These are phyloP conservation scores for Xylaria grammica DNA, from an alignment of 495 filamentous ascomycete species.

Conservation along the genomic window DNA sequence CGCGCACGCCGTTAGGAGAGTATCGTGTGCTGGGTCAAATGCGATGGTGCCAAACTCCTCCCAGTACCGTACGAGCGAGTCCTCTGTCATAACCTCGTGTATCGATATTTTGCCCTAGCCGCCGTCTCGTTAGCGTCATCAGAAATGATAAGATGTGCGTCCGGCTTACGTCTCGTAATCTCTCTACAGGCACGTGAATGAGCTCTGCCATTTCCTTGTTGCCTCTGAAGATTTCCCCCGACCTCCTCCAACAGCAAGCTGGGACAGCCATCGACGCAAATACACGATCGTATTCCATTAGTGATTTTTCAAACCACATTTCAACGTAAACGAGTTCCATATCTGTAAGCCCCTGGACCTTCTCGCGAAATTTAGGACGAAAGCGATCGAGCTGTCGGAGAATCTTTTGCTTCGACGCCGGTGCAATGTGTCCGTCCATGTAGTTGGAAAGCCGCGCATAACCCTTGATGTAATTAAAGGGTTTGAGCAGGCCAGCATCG, in stretches of 20 bases:
- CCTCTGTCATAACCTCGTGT: conserved; percentile 94
- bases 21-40: conserved; percentile 95
- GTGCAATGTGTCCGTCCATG: conserved; percentile 85
- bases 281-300: conserved; percentile 97
- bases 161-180: conserved; percentile 80
- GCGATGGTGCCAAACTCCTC: conserved; percentile 99
- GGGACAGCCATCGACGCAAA: conserved; percentile 99
- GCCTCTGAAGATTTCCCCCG: conserved; percentile 95
- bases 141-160: conserved; percentile 1
- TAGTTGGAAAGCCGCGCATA: conserved; percentile 87
- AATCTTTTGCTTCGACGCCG: conserved; percentile 82
- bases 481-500: conserved; percentile 90
- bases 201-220: conserved; percentile 99
- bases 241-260: conserved; percentile 95
- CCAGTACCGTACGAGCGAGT: conserved; percentile 96
- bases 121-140: conserved; percentile 8
- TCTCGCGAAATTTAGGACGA: conserved; percentile 92
- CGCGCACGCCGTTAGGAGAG: conserved; percentile 91
- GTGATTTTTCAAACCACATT: conserved; percentile 95
- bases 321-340: conserved; percentile 92
- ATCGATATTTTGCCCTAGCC: conserved; percentile 87
- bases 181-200: conserved; percentile 90
- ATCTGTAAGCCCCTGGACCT: conserved; percentile 88
- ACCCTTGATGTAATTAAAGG: conserved; percentile 97
- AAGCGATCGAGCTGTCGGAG: conserved; percentile 89